A percentile compares a stretch with the other conserved stretches of the same genome.
Conservation (phyloP, 2,329 filamentous ascomycete species). For the Diplodia scrobiculata region DNA sequence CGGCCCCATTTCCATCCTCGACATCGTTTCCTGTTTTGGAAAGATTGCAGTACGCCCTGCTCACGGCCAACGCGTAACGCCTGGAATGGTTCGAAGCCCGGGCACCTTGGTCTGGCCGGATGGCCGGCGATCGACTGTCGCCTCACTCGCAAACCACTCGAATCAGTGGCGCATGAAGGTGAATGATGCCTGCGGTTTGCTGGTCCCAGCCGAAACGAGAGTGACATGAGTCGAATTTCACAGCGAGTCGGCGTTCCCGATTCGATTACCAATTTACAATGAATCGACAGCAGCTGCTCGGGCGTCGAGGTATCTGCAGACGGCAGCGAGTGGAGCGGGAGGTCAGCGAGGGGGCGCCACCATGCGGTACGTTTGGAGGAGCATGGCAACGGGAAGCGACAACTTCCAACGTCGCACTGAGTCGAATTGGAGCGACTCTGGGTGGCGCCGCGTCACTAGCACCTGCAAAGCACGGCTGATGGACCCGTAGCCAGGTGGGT, state of each 20-base stretch:
- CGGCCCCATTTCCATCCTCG: constrained; percentile 1
- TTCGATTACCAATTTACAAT: constrained; percentile 16
- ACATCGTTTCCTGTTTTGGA: constrained; percentile 3
- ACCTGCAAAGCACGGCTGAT: constrained; percentile 7
- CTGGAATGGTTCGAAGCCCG: constrained; percentile 16
- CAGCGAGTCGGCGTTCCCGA: constrained; percentile 13
- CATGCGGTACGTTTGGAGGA: not conserved
- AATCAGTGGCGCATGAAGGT: not conserved
- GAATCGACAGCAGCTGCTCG: not conserved
- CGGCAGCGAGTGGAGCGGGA: constrained; percentile 3
- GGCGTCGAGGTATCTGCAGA: not conserved
- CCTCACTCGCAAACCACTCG: not conserved
- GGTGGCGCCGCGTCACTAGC: constrained; percentile 18
- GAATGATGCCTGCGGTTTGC: not conserved
- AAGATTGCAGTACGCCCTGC: constrained; percentile 10
- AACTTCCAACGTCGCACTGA: constrained; percentile 24
- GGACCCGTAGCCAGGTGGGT: constrained; percentile 9
- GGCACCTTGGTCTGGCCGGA: not conserved
- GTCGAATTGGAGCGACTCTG: constrained; percentile 2
- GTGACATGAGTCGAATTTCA: constrained; percentile 16
- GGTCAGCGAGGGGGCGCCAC: constrained; percentile 10
- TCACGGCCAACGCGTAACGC: constrained; percentile 9
- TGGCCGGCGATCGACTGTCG: not conserved
- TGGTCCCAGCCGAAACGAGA: too few species aligned
- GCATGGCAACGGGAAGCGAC: not conserved